A percentile compares a stretch with the other conserved stretches of the same genome.
Evolutionary conservation across 441 rosid genomes (phyloP).

Genomic region (Croton laevigatus): DNA sequence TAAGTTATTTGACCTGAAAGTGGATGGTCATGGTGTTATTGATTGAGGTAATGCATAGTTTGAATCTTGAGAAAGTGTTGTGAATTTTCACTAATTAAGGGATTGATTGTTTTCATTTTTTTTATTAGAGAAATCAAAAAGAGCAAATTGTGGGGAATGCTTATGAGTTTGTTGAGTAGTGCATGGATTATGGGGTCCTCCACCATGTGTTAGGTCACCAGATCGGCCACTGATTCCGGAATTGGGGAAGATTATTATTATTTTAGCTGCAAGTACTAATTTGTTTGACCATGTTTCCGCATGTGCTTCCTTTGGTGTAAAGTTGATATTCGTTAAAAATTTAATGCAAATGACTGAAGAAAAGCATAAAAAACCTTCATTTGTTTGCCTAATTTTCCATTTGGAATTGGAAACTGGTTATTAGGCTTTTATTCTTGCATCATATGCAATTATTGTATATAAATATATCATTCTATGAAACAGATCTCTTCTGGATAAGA

Average conservation of each 20-base stretch:
- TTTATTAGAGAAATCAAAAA: slow-evolving; percentile 16
- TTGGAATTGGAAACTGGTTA: too few species aligned
- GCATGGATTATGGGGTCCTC: slow-evolving; percentile 1
- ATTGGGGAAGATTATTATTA: neutral
- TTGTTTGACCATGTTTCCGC: neutral
- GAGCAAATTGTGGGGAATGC: slow-evolving; percentile 17
- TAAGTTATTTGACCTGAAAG: slow-evolving; percentile 19
- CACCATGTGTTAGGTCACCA: slow-evolving; percentile 14
- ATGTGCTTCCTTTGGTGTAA: neutral
- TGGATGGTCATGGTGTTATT: slow-evolving; percentile 1
- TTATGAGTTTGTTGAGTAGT: neutral
- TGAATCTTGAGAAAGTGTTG: slow-evolving; percentile 5
- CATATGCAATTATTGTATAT: too few species aligned
- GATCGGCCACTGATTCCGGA: slow-evolving; percentile 21
- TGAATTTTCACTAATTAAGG: slow-evolving; percentile 10
- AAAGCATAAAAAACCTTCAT: too few species aligned
- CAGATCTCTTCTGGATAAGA: too few species aligned
- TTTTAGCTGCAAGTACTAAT: neutral
- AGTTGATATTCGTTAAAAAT: too few species aligned
- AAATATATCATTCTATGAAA: too few species aligned
- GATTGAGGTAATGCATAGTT: slow-evolving; percentile 6
- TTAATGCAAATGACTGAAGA: too few species aligned
- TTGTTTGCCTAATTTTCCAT: too few species aligned
- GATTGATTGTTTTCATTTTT: slow-evolving; percentile 11
- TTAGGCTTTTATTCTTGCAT: too few species aligned